Percentiles rank a stretch among this genome's conserved stretches.
Conservation (phyloP, 164 flowering plant species). For the Vitis labrusca region DNA sequence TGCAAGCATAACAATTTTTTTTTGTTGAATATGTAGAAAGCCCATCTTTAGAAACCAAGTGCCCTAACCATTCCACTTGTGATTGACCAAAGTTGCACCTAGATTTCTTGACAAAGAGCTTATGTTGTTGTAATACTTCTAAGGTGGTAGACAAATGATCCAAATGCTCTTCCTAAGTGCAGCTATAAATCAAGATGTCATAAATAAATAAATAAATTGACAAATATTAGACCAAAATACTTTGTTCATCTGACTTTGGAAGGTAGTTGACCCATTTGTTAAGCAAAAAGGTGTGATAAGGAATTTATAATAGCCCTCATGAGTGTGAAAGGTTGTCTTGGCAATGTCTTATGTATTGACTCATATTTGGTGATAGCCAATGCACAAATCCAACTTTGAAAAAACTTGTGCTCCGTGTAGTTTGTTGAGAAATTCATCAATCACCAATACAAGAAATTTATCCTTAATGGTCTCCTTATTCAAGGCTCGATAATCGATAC, state of each 20-base stretch:
- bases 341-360: background rate
- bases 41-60: background rate
- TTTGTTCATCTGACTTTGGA: background rate
- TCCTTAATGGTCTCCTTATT: background rate
- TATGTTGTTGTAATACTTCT: background rate
- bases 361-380: constrained; percentile 6
- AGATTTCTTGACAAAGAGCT: background rate
- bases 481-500: background rate
- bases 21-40: background rate
- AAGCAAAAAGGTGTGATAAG: constrained; percentile 5
- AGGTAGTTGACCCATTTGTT: constrained; percentile 6
- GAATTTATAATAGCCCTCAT: constrained; percentile 3
- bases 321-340: constrained; percentile 6
- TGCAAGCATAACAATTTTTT: background rate
- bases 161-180: background rate
- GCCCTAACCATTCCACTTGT: constrained; percentile 5
- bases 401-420: background rate
- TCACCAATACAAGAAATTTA: background rate
- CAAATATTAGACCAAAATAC: background rate
- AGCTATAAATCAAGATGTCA: constrained; percentile 6
- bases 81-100: background rate
- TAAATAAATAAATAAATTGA: constrained; percentile 4
- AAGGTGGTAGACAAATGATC: background rate
- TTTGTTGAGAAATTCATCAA: constrained; percentile 9
- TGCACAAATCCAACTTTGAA: constrained; percentile 3